phyloP scores from a whole-genome alignment of 1,284 basidiomycete species.

The Cryptococcus maquisensis region DNA sequence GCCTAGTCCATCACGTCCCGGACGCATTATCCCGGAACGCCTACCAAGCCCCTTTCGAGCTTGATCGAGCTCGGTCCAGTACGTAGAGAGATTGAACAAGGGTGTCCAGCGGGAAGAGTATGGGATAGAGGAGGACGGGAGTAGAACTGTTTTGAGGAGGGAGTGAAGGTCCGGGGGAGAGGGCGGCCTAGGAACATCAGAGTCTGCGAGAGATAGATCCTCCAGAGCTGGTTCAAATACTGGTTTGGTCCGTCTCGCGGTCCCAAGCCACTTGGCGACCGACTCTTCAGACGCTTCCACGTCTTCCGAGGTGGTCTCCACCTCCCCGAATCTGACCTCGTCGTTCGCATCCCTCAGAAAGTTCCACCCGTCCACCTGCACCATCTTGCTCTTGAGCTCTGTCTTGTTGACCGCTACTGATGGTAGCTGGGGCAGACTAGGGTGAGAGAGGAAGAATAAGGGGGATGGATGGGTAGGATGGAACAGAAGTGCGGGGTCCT shows the following conservation, averaged over 20 bases:
- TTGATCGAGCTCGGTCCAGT: slow-evolving; percentile 45
- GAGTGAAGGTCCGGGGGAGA: slow-evolving; percentile 44
- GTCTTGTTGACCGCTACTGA: slow-evolving; percentile 10
- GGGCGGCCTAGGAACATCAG: slow-evolving; percentile 55
- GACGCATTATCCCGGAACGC: slow-evolving; percentile 28
- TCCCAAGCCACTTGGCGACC: slow-evolving; percentile 48
- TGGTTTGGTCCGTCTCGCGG: slow-evolving; percentile 34
- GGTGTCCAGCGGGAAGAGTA: slow-evolving; percentile 47
- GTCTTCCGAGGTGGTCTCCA: slow-evolving; percentile 21
- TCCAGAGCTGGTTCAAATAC: slow-evolving; percentile 31
- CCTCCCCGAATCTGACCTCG: slow-evolving; percentile 59
- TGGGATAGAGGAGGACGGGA: slow-evolving; percentile 21
- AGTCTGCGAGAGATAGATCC: slow-evolving; percentile 15
- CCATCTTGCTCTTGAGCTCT: slow-evolving; percentile 24
- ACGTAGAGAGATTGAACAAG: slow-evolving; percentile 50
- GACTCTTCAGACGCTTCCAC: slow-evolving; percentile 5
- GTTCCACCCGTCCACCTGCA: slow-evolving; percentile 25
- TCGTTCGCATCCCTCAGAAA: slow-evolving; percentile 62
- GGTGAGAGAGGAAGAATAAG: slow-evolving; percentile 43
- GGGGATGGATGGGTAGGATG: slow-evolving; percentile 48
- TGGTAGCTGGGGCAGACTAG: slow-evolving; percentile 28
- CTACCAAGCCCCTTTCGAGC: slow-evolving; percentile 34
- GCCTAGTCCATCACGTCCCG: slow-evolving; percentile 15
- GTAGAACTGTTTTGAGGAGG: slow-evolving; percentile 37
- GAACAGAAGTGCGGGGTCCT: slow-evolving; percentile 36